Evolutionary conservation across 257 asterid genomes (phyloP).

Genomic region (Hygrophila difformis): DNA sequence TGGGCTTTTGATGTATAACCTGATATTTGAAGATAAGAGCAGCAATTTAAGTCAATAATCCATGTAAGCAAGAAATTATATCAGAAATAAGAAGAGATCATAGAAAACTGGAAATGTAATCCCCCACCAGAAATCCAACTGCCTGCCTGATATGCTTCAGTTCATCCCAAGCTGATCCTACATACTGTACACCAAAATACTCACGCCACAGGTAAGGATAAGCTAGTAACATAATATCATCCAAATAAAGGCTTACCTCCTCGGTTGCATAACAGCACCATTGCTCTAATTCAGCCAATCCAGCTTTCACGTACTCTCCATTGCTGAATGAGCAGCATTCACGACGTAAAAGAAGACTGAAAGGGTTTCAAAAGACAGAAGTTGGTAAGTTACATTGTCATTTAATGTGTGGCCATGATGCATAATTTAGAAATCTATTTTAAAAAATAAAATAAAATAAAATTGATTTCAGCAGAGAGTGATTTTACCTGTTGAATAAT

Average conservation of each 20-base stretch:
- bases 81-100: too few species aligned
- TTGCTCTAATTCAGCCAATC: conserved; percentile 91
- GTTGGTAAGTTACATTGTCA: too few species aligned
- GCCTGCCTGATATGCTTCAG: conserved; percentile 98
- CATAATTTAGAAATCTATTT: too few species aligned
- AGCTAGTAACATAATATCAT: conserved; percentile 7
- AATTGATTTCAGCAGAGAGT: background rate
- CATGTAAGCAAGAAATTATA: background rate
- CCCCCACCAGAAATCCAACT: conserved; percentile 84
- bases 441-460: too few species aligned
- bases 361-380: conserved; percentile 7
- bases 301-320: conserved; percentile 92
- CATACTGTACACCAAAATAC: conserved; percentile 49
- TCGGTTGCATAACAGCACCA: conserved; percentile 95
- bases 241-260: conserved; percentile 51
- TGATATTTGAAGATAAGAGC: conserved; percentile 5
- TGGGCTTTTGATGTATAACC: conserved; percentile 99
- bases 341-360: conserved; percentile 92
- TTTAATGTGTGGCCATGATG: too few species aligned
- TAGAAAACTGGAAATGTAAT: background rate
- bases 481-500: conserved; percentile 76
- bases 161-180: conserved; percentile 97
- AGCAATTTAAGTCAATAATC: background rate
- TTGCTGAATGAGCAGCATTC: conserved; percentile 99
- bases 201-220: conserved; percentile 16